These are phyloP conservation scores for Cordyceps javanica DNA, from an alignment of 2,329 filamentous ascomycete genomes.

Conservation along the genomic window DNA sequence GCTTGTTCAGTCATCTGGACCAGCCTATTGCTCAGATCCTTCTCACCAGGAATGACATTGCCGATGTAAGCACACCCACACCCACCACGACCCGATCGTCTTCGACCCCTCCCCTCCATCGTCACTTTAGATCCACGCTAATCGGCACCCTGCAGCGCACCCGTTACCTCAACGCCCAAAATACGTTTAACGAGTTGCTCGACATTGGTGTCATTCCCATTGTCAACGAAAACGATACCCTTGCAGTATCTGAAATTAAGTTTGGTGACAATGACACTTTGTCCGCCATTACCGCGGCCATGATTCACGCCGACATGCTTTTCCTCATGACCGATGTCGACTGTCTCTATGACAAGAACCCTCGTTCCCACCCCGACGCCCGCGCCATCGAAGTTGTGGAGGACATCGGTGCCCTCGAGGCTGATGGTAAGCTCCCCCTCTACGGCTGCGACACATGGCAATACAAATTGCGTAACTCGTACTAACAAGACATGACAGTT, in stretches of 20 bases:
- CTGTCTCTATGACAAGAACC: constrained; percentile 95
- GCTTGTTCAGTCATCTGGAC: constrained; percentile 76
- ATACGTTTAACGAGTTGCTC: constrained; percentile 83
- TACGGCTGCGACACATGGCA: background rate
- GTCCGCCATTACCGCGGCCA: constrained; percentile 91
- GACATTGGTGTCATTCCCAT: constrained; percentile 97
- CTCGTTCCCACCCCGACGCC: constrained; percentile 76
- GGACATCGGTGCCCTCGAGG: constrained; percentile 75
- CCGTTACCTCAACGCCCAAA: constrained; percentile 94
- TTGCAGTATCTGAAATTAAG: constrained; percentile 97
- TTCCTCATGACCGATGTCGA: constrained; percentile 99
- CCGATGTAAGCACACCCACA: constrained; percentile 57
- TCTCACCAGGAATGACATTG: constrained; percentile 91
- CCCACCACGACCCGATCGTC: background rate
- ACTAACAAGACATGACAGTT: constrained; percentile 42
- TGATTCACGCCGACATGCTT: constrained; percentile 93
- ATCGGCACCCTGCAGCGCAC: constrained; percentile 52
- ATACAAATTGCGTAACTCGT: background rate
- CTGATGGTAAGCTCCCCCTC: constrained; percentile 54
- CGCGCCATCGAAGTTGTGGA: constrained; percentile 87
- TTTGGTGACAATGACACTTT: constrained; percentile 98
- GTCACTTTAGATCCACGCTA: constrained; percentile 7
- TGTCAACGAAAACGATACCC: constrained; percentile 97
- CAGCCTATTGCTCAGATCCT: constrained; percentile 94
- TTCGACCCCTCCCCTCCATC: constrained; percentile 7